Base-by-base conservation (phyloP, 306 rosid species). In the Delonix regia region DNA sequence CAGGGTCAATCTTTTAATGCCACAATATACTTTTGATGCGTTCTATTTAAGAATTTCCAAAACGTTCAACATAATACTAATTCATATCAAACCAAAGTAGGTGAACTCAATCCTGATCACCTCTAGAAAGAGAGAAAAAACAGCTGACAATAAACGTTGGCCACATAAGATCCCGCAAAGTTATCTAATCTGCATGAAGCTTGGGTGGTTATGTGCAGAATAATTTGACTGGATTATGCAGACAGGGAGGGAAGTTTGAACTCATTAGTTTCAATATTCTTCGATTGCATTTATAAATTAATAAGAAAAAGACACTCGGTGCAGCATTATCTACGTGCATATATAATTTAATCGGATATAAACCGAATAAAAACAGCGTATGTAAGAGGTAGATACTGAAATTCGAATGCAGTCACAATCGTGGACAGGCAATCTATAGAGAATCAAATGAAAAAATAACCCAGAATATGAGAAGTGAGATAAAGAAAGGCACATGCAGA, bases 321-420 rank as follows among this genome's bases (percentile, higher is more conserved):
- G 18, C 33, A 38, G 77, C 73, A 78, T 36, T 27, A 65, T 33
- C 30, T n/a, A 51, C 75, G 28, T 57, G 70, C 60, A 64, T 56
- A 36, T 34, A 3, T 51, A 30, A 49, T 33, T 45, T 60, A 71
- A 76, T 61, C 16, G 34, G 27, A 41, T 55, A 12, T 71, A 45
- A 19, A 65, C 10, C 12, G 19, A 52, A 51, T 18, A 71, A 71
- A 7, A 34, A 51, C 27, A 15, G 39, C 62, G 10, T 19, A 68
- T 2, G 12, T 3, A 38, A 49, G 63, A 7, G 47, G n/a, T 33
- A 52, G 52, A 69, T 51, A 57, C 16, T 57, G 53, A 81, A 78
- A 78, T 44, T 30, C 62, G 22, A 61, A 36, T 8, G 41, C 36
- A 74, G 41, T 78, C 82, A 69, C 57, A 65, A 84, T 76, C 77